Base-by-base conservation (phyloP, 192 early-diverging fungal species). In the Rhizoclosmatium globosum region DNA sequence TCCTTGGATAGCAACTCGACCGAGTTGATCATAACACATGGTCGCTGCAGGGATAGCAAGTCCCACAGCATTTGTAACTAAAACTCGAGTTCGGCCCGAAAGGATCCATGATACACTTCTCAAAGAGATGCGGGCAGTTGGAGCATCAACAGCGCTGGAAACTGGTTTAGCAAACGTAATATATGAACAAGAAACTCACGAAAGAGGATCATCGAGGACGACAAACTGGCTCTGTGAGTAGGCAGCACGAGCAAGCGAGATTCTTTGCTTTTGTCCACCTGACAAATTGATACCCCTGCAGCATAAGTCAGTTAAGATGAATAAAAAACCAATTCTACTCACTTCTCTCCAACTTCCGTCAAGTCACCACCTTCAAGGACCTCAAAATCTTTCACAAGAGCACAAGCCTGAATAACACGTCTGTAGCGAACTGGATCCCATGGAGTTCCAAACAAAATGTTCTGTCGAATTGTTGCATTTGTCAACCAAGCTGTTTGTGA, bases 61-160 rank as follows among this genome's bases (percentile, higher is more conserved):
- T 53, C 91, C 87, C 9, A 95, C 84, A 47, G 89, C 85, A 76
- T 96, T 93, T 0, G 95, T 95, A 15, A 95, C 91, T 64, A 98
- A 70, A 9, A 88, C 69, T 15, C 94, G 88, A 2, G 95, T 93
- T 84, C 95, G 95, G 67, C 87, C 89, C 1, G 72, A 82, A 31
- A 97, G 83, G 21, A 81, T 3, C 90, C 85, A 46, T 11, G 53
- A 89, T 80, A 43, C 80, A 78, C 19, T 76, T 42, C 3, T 83
- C 41, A 86, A 97, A 91, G 21, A 94, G 82, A 64, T 91, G 23
- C 57, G 44, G 57, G 86, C 85, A 48, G 89, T 87, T 64, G 83
- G 66, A 2, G 82, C 87, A 79, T 96, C 95, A 0, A 79, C 31
- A 13, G 82, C 73, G 17, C 64, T 23, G 17, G 64, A 23, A 17